Evolutionary conservation across 2,329 filamentous ascomycete species (phyloP).

Genomic region (Fusarium xyrophilum): DNA sequence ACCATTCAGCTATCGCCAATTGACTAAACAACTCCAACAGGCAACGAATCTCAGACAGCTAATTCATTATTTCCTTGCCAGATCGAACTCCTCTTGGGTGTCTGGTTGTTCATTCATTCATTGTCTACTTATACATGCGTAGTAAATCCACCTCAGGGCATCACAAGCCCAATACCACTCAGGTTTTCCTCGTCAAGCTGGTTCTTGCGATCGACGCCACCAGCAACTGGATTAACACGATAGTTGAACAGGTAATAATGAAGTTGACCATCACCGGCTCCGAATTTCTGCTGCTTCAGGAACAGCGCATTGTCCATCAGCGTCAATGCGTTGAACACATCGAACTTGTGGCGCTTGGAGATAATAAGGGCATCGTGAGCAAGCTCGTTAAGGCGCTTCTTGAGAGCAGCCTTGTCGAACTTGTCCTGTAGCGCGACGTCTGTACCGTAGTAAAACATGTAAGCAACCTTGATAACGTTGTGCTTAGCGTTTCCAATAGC

Average conservation of each 20-base stretch:
- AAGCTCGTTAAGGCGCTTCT: conserved; percentile 79
- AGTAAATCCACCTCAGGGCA: conserved; percentile 53
- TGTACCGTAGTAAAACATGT: conserved; percentile 96
- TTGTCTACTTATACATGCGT: background rate
- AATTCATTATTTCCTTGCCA: conserved; percentile 1
- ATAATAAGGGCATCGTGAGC: conserved; percentile 86
- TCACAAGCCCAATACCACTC: conserved; percentile 89
- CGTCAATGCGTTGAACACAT: conserved; percentile 96
- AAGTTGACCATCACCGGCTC: conserved; percentile 89
- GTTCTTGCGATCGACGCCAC: conserved; percentile 83
- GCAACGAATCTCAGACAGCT: background rate
- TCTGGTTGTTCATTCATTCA: background rate
- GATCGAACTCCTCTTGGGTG: background rate
- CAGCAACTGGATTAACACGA: conserved; percentile 81
- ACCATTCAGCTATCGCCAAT: background rate
- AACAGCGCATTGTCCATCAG: conserved; percentile 94
- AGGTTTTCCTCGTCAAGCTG: conserved; percentile 76
- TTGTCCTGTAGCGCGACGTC: conserved; percentile 73
- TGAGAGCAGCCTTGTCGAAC: conserved; percentile 65
- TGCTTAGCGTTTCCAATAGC: conserved; percentile 85
- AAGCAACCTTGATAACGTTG: conserved; percentile 83
- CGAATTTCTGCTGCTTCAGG: conserved; percentile 92
- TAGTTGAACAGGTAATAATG: conserved; percentile 99
- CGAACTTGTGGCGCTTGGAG: conserved; percentile 83
- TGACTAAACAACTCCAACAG: background rate